These are phyloP conservation scores for Luffa aegyptiaca DNA, from an alignment of 306 rosid genomes.

Conservation along the genomic window DNA sequence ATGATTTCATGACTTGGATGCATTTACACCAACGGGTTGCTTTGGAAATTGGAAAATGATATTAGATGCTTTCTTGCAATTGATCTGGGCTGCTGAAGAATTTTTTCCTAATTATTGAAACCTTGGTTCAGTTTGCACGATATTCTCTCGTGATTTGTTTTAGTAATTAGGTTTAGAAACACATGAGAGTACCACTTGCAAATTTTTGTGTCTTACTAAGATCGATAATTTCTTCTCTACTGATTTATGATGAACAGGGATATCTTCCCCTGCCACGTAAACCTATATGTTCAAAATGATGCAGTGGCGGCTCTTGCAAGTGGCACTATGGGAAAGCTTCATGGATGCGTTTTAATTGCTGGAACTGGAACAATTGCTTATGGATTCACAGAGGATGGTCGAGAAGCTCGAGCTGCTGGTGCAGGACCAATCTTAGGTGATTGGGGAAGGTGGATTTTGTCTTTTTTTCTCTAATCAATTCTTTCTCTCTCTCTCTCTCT, in stretches of 20 bases:
- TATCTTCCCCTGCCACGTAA: constrained; percentile 64
- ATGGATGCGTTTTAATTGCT: constrained; percentile 89
- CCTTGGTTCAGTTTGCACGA: neutral
- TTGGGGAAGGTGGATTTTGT: constrained; percentile 78
- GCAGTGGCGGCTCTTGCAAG: constrained; percentile 95
- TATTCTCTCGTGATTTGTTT: neutral
- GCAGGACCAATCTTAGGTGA: constrained; percentile 96
- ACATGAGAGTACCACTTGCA: neutral
- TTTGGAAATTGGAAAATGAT: neutral
- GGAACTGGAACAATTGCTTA: constrained; percentile 93
- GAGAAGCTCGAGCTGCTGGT: constrained; percentile 91
- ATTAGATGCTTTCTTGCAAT: neutral
- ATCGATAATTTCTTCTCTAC: neutral
- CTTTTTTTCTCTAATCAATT: neutral
- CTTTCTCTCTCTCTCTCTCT: too few species aligned
- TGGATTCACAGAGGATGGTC: constrained; percentile 81
- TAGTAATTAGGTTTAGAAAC: neutral
- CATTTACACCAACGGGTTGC: neutral
- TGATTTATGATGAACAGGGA: constrained; percentile 41
- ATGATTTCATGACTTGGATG: neutral
- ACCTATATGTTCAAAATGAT: constrained; percentile 78
- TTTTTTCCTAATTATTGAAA: neutral
- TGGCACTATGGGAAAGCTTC: constrained; percentile 86
- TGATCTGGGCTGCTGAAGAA: neutral
- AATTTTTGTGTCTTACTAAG: neutral